These are phyloP conservation scores for Candida corydali DNA, from an alignment of 805 yeast species.

Conservation along the genomic window DNA sequence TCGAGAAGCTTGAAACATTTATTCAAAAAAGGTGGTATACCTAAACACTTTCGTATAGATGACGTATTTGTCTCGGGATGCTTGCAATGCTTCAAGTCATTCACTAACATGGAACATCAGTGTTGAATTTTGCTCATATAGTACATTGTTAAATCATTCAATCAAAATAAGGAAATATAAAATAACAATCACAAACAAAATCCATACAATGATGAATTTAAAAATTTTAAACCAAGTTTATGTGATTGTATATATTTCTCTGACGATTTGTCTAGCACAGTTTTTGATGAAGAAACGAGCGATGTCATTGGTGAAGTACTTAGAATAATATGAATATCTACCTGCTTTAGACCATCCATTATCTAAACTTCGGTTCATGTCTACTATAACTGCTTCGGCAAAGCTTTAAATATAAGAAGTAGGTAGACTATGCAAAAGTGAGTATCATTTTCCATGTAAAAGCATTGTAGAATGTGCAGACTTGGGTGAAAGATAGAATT, in stretches of 20 bases:
- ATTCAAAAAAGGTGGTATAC: slow-evolving; percentile 48
- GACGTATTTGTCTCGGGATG: slow-evolving; percentile 91
- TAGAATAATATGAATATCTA: slow-evolving; percentile 15
- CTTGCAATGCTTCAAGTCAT: slow-evolving; percentile 72
- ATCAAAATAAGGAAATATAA: slow-evolving; percentile 37
- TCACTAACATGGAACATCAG: slow-evolving; percentile 86
- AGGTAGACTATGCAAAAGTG: too few species aligned
- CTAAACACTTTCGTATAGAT: slow-evolving; percentile 91
- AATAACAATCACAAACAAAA: slow-evolving; percentile 21
- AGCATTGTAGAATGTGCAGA: too few species aligned
- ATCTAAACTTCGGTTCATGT: slow-evolving; percentile 25
- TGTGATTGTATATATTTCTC: slow-evolving; percentile 65
- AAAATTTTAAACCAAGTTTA: slow-evolving; percentile 76
- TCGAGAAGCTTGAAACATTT: slow-evolving; percentile 35
- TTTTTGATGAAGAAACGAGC: slow-evolving; percentile 18
- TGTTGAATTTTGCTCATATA: slow-evolving; percentile 82
- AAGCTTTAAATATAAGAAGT: too few species aligned
- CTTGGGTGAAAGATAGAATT: too few species aligned
- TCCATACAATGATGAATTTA: slow-evolving; percentile 62
- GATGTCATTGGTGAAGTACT: slow-evolving; percentile 3
- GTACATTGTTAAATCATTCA: slow-evolving; percentile 73
- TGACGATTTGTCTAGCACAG: slow-evolving; percentile 51
- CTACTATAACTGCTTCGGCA: slow-evolving; percentile 27
- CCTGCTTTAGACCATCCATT: slow-evolving; percentile 21
- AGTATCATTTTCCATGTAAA: too few species aligned